phyloP scores from a whole-genome alignment of 331 rosid genomes.

The Quercus tomentella region DNA sequence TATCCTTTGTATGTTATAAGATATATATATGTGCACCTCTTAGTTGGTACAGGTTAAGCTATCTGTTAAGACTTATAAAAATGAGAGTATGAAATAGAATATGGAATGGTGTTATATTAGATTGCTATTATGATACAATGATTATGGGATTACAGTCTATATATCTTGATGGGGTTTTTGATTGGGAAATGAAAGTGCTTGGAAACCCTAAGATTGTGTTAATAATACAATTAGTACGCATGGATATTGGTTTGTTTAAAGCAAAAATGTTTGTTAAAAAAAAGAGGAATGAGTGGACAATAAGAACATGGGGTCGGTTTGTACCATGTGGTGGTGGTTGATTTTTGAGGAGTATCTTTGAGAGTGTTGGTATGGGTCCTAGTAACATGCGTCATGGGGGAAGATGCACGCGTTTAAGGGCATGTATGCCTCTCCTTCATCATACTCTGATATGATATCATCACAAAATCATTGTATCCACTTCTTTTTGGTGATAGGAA shows the following conservation, averaged over 20 bases:
- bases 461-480: not conserved
- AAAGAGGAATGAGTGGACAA: not conserved
- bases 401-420: conserved; percentile 18
- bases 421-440: not conserved
- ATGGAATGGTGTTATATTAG: not conserved
- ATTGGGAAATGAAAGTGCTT: conserved; percentile 19
- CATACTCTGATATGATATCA: not conserved
- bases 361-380: conserved; percentile 5
- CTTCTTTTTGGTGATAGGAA: not conserved
- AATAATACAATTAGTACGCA: not conserved
- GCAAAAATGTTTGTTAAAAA: not conserved
- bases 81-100: not conserved
- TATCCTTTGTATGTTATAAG: not conserved
- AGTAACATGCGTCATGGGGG: conserved; percentile 15
- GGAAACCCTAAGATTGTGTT: conserved; percentile 19
- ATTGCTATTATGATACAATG: not conserved
- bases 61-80: not conserved
- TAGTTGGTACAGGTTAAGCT: not conserved
- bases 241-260: not conserved
- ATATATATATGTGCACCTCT: not conserved
- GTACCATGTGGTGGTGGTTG: conserved; percentile 35
- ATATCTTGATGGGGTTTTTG: conserved; percentile 4
- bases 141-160: not conserved
- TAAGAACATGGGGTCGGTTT: conserved; percentile 20
- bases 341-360: conserved; percentile 28